A percentile compares a stretch with the other conserved stretches of the same genome.
Conservation (phyloP, 2,329 filamentous ascomycete genomes). For the Beauveria sp. region DNA sequence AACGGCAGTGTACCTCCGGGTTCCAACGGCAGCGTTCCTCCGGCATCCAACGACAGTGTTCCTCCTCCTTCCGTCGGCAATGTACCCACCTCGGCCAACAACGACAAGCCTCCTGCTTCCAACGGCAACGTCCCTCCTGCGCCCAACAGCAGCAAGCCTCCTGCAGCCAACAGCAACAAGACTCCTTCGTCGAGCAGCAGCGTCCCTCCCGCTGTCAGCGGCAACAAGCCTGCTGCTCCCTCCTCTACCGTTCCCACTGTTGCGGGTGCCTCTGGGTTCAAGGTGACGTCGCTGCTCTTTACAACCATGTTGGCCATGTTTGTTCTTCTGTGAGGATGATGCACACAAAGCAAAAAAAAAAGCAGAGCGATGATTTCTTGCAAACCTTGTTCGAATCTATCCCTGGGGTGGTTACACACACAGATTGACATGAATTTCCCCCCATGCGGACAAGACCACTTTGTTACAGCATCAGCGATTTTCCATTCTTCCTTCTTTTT, state of each 20-base stretch:
- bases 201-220: neutral
- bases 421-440: neutral
- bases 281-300: neutral
- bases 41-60: too few species aligned
- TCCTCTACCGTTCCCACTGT: neutral
- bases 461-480: slow-evolving; percentile 5
- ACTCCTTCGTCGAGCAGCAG: neutral
- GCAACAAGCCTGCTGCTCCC: neutral
- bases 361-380: neutral
- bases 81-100: neutral
- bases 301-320: slow-evolving; percentile 10
- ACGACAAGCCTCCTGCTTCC: neutral
- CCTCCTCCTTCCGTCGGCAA: neutral
- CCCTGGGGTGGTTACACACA: neutral
- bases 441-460: neutral
- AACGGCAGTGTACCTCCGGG: too few species aligned
- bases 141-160: neutral
- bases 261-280: neutral
- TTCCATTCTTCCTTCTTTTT: neutral
- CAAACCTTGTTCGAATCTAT: neutral
- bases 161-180: neutral
- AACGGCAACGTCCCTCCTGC: neutral
- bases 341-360: neutral
- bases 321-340: slow-evolving; percentile 4
- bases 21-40: too few species aligned